These are phyloP conservation scores for Halteria grandinella DNA, from an alignment of 73 alveolate species.

Conservation along the genomic window DNA sequence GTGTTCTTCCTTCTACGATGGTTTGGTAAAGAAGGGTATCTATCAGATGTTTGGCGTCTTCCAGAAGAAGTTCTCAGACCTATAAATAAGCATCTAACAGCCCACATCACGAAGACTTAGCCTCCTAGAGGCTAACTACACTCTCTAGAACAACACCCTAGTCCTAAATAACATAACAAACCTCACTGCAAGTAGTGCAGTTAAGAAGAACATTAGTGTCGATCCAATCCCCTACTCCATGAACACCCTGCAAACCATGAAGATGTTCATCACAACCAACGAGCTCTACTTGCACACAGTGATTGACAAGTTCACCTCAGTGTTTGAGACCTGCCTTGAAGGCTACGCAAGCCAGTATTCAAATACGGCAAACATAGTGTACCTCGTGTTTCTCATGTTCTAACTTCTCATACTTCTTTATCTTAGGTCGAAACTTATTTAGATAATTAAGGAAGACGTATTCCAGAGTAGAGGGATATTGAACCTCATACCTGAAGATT, in stretches of 20 bases:
- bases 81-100: background rate
- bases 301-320: constrained; percentile 2
- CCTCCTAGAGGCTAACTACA: too few species aligned
- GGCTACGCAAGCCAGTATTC: too few species aligned
- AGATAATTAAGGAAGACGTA: background rate
- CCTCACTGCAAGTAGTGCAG: too few species aligned
- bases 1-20: background rate
- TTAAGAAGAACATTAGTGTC: too few species aligned
- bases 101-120: background rate
- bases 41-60: constrained; percentile 13
- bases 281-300: constrained; percentile 15
- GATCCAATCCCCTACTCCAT: too few species aligned
- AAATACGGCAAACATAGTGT: background rate
- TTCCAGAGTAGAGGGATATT: constrained; percentile 34
- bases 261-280: background rate
- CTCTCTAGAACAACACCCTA: too few species aligned
- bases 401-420: background rate
- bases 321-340: too few species aligned
- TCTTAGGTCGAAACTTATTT: background rate
- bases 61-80: constrained; percentile 28
- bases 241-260: too few species aligned
- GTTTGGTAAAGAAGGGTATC: constrained; percentile 16
- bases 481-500: constrained; percentile 30
- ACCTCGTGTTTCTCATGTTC: background rate
- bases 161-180: too few species aligned